phyloP scores from a whole-genome alignment of 306 rosid species.

The Sicyos baderoa region DNA sequence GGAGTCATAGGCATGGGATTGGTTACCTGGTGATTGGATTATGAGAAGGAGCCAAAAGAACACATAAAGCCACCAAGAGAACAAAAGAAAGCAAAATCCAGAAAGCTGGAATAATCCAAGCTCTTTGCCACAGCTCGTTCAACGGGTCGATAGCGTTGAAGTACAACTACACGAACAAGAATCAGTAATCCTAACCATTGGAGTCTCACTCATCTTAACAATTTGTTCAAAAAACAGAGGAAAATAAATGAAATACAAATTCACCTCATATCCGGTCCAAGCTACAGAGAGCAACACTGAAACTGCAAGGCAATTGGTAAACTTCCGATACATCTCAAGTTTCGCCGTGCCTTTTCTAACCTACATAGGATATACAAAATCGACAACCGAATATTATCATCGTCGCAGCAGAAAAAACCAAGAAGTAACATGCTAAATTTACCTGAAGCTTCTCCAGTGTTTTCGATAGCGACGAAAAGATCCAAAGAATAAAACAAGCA shows the following conservation, averaged over 20 bases:
- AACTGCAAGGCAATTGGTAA: constrained; percentile 79
- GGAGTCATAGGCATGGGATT: constrained; percentile 1
- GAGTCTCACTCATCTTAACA: background rate
- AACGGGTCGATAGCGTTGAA: constrained; percentile 88
- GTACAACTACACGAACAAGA: constrained; percentile 25
- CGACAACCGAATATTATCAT: background rate
- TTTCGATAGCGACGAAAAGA: constrained; percentile 74
- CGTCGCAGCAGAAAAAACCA: background rate
- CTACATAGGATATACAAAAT: constrained; percentile 26
- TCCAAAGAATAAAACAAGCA: constrained; percentile 78
- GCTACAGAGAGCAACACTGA: constrained; percentile 74
- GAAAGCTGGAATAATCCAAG: constrained; percentile 91
- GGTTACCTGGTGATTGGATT: constrained; percentile 75
- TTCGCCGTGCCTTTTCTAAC: constrained; percentile 72
- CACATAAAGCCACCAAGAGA: constrained; percentile 58
- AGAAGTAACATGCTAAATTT: constrained; percentile 11
- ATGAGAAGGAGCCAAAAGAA: constrained; percentile 88
- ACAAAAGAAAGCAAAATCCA: constrained; percentile 73
- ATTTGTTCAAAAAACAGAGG: background rate
- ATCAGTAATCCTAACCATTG: background rate
- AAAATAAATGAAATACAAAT: background rate
- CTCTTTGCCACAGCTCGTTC: constrained; percentile 86
- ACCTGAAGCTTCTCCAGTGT: constrained; percentile 92
- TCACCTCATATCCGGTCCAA: constrained; percentile 94
- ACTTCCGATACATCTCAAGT: constrained; percentile 81